Evolutionary conservation across 140 eudicot genomes (phyloP), one percentile per base, ranked within the genome.

Genomic region (Oenanthe javanica): DNA sequence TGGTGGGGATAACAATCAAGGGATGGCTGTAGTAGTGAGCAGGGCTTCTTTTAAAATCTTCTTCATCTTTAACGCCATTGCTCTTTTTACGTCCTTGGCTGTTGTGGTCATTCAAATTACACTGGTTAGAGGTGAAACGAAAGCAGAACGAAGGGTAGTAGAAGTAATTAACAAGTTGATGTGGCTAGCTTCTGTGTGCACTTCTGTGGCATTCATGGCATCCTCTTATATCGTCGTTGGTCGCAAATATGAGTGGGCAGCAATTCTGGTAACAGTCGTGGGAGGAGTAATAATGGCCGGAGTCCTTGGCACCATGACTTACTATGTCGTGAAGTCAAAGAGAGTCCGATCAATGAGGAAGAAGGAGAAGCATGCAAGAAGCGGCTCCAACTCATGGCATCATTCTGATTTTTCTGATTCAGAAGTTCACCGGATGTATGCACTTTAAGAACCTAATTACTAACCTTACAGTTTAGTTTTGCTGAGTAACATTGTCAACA

Each of bases 41-140:
- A 57, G 81, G 10, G 88, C 83, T 38, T 84, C 96, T 4, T 92
- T 92, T 49, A 90, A 87, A 79, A 90, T 92, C n/a, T 92, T 92
- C 81, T 92, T 92, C 75, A 86, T 92, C 52, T 92, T 90, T 38
- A 88, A 92, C 16, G 93, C 96, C 14, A 85, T 92, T 80, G 97
- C 97, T 0, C 89, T 92, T 45, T 92, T 92, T 73, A 92, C 93
- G 2, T 92, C 97, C 23, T 88, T 92, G 71, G 97, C 97, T 54
- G 97, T 92, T 78, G 97, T 92, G 86, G 97, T 92, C 71, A 95
- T 92, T 82, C 97, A 92, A 84, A 92, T 88, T 15, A 88, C 97
- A 10, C 79, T 92, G 83, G 97, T 92, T 36, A 86, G 93, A 80
- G 93, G 93, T 10, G 97, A 92, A 81, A 90, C 93, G 0, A 92